Base-by-base conservation (phyloP, 495 filamentous ascomycete genomes). In the Xeromyces bisporus region DNA sequence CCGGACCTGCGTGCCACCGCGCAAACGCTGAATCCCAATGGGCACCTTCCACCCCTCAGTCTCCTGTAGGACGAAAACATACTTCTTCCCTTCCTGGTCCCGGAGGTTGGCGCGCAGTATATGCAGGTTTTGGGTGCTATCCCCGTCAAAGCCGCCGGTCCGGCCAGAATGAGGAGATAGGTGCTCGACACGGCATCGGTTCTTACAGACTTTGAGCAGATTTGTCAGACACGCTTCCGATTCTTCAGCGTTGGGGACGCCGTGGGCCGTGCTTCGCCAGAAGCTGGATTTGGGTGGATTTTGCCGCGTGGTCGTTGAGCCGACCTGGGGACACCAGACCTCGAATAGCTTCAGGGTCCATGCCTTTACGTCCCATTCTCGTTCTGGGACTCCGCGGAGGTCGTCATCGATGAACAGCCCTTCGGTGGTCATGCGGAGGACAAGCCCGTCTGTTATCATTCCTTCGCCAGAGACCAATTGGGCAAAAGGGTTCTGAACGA, bases 281-380 rank as follows among this genome's bases (percentile, higher is more conserved):
- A 55, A 58, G 4, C 47, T 43, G 23, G 25, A 17, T 11, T 29
- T 55, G 54, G 37, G 29, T 43, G 28, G 50, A 39, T 26, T 41
- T 53, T 38, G 28, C 35, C 10, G 36, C 40, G 14, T 31, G 38
- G 23, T n/a, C 46, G 34, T 35, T 6, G 42, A 29, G 3, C 43
- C 48, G 32, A 55, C 54, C 18, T 65, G 62, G 14, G 78, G 74
- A 41, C 77, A 85, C 73, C 81, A 86, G 50, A 94, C 75, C 63
- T 97, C 89, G 40, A 89, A 73, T 15, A 75, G 60, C 53, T 86
- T 93, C 56, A 97, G 68, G 8, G 82, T 92, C 89, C 89, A 94
- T 11, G 87, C 86, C 48, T 94, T 94, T 51, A 94, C 69, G 48
- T 97, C 89, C 91, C 91, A 97, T 56, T 96, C 91, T 29, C 89